Percentiles rank a stretch among this genome's conserved stretches.
phyloP scores from a whole-genome alignment of 2,329 filamentous ascomycete genomes.

The Aspergillus calidoustus region DNA sequence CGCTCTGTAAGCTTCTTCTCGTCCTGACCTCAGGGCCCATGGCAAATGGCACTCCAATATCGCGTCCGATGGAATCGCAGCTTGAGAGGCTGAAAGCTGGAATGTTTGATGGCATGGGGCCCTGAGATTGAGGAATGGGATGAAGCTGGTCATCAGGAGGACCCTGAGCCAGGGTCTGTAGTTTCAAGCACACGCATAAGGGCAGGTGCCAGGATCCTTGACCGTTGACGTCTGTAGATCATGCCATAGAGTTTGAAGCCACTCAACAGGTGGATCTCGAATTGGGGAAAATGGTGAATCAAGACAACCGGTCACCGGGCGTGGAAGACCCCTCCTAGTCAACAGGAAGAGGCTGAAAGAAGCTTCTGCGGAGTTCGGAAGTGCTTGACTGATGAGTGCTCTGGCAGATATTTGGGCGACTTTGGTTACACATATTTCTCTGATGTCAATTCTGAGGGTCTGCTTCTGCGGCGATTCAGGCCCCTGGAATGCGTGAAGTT shows the following conservation, averaged over 20 bases:
- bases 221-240: neutral
- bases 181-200: neutral
- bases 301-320: neutral
- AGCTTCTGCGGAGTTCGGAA: neutral
- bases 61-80: no score
- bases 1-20: no score
- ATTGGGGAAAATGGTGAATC: neutral
- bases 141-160: no score
- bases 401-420: neutral
- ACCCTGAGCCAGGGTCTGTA: neutral
- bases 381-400: neutral
- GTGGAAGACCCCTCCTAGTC: neutral
- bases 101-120: no score
- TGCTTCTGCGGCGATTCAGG: neutral
- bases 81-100: no score
- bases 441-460: neutral
- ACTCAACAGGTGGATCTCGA: neutral
- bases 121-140: no score
- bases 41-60: no score
- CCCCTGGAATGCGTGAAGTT: conserved; percentile 2
- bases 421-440: neutral
- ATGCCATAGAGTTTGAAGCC: neutral
- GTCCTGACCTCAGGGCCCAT: no score
- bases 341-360: neutral
- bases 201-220: neutral